Conservation (phyloP, 1,284 basidiomycete species). For the Ceratobasidium sp. region DNA sequence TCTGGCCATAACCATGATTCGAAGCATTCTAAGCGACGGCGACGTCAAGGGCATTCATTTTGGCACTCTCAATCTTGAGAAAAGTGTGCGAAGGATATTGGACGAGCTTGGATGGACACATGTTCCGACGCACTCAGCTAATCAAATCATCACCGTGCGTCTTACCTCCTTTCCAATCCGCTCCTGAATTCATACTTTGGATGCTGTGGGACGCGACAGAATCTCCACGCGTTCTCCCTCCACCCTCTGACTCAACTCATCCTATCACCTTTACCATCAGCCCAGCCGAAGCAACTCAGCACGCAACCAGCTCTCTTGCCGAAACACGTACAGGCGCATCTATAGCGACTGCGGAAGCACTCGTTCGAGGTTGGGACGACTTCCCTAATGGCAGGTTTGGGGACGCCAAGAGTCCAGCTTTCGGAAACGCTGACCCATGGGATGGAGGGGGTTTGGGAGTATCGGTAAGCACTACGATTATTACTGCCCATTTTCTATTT, state of each 20-base stretch:
- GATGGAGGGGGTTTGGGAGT: conserved; percentile 52
- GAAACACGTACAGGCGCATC: conserved; percentile 4
- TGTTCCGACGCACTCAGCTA: too few relatives aligned
- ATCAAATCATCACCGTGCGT: conserved; percentile 79
- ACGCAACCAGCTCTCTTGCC: conserved; percentile 33
- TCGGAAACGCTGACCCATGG: conserved; percentile 95
- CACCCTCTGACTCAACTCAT: conserved; percentile 25
- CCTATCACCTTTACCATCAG: conserved; percentile 37
- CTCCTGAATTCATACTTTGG: too few relatives aligned
- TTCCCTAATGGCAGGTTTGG: conserved; percentile 99
- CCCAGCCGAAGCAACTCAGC: conserved; percentile 41
- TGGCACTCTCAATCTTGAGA: conserved; percentile 98
- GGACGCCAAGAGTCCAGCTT: conserved; percentile 95
- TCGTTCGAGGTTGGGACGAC: conserved; percentile 98
- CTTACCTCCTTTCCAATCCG: too few relatives aligned
- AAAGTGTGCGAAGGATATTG: conserved; percentile 91
- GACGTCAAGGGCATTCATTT: conserved; percentile 92
- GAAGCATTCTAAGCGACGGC: conserved; percentile 77
- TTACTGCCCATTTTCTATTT: conserved; percentile 53
- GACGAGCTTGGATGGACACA: conserved; percentile 67
- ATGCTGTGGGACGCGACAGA: conserved; percentile 89
- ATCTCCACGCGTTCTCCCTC: conserved; percentile 65
- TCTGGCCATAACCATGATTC: conserved; percentile 89
- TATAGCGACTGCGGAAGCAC: conserved; percentile 79
- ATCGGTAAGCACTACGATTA: conserved; percentile 51